Percentiles rank a stretch among this genome's conserved stretches.
Conservation (phyloP, 2,329 filamentous ascomycete species). For the Scytalidium sp. region DNA sequence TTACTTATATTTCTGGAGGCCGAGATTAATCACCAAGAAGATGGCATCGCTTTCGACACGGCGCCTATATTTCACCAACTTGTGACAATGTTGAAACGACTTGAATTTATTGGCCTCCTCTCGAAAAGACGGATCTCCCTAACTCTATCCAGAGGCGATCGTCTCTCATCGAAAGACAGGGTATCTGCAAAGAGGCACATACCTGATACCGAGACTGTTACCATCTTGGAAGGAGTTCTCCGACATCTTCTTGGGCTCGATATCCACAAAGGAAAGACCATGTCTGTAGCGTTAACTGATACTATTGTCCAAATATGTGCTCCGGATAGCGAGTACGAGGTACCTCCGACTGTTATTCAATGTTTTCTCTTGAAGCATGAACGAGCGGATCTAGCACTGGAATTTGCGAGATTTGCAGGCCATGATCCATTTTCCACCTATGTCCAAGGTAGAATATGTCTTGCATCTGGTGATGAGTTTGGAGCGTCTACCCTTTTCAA, state of each 20-base stretch:
- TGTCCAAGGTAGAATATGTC: slow-evolving; percentile 75
- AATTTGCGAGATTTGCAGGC: slow-evolving; percentile 54
- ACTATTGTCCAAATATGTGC: slow-evolving; percentile 65
- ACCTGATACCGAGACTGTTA: slow-evolving; percentile 47
- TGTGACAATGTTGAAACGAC: slow-evolving; percentile 66
- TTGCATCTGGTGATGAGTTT: slow-evolving; percentile 71
- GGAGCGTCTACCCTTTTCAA: slow-evolving; percentile 74
- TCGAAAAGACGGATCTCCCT: slow-evolving; percentile 55
- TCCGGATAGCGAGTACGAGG: slow-evolving; percentile 62
- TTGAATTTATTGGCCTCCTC: slow-evolving; percentile 73
- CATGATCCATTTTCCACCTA: slow-evolving; percentile 69
- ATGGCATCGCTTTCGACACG: slow-evolving; percentile 64
- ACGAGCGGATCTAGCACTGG: slow-evolving; percentile 56
- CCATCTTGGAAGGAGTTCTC: slow-evolving; percentile 57
- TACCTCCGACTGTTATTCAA: slow-evolving; percentile 58
- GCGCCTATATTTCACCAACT: slow-evolving; percentile 70
- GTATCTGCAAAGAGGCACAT: slow-evolving; percentile 36
- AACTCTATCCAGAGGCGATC: slow-evolving; percentile 40
- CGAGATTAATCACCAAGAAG: slow-evolving; percentile 72
- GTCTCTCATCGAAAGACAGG: slow-evolving; percentile 30
- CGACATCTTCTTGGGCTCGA: slow-evolving; percentile 63
- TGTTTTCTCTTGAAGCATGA: slow-evolving; percentile 59
- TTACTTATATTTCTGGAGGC: slow-evolving; percentile 84
- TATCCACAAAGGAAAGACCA: slow-evolving; percentile 42
- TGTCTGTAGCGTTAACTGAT: slow-evolving; percentile 61